A percentile compares a stretch with the other conserved stretches of the same genome.
phyloP scores from a whole-genome alignment of 768 basidiomycete species.

The Naganishia onofrii region DNA sequence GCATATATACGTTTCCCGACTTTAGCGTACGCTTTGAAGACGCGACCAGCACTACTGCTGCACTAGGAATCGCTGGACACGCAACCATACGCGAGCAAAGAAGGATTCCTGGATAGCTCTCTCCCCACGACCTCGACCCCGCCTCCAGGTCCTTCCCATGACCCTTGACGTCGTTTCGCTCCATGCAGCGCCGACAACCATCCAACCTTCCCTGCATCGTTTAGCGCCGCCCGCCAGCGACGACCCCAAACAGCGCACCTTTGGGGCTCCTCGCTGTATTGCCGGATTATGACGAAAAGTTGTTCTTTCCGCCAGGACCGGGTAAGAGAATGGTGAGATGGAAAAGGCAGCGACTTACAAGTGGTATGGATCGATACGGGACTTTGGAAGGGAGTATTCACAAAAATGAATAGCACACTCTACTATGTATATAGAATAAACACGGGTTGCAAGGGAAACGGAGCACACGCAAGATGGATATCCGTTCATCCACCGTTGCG shows the following conservation, averaged over 20 bases:
- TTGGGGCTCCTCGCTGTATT: conserved; percentile 20
- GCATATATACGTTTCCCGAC: conserved; percentile 1
- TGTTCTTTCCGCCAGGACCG: too few species aligned
- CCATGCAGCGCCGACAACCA: not conserved
- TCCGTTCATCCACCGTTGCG: conserved; percentile 7
- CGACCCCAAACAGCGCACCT: not conserved
- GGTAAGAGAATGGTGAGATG: not conserved
- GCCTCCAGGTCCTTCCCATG: not conserved
- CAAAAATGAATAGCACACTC: not conserved
- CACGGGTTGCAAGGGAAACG: not conserved
- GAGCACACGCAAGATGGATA: conserved; percentile 6
- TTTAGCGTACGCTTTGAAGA: not conserved
- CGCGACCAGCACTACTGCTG: not conserved
- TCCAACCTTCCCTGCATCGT: not conserved
- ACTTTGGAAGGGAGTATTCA: not conserved
- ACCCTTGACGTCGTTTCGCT: conserved; percentile 3
- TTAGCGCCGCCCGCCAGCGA: not conserved
- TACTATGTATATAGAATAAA: conserved; percentile 7
- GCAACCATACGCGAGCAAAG: not conserved
- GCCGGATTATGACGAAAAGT: conserved; percentile 17
- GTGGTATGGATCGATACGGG: not conserved
- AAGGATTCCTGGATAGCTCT: too few species aligned
- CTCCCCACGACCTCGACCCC: not conserved
- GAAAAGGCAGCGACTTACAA: not conserved
- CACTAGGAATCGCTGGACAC: not conserved